Percentiles rank a stretch among this genome's conserved stretches.
Conservation (phyloP, 768 basidiomycete genomes). For the Kwoniella europaea region DNA sequence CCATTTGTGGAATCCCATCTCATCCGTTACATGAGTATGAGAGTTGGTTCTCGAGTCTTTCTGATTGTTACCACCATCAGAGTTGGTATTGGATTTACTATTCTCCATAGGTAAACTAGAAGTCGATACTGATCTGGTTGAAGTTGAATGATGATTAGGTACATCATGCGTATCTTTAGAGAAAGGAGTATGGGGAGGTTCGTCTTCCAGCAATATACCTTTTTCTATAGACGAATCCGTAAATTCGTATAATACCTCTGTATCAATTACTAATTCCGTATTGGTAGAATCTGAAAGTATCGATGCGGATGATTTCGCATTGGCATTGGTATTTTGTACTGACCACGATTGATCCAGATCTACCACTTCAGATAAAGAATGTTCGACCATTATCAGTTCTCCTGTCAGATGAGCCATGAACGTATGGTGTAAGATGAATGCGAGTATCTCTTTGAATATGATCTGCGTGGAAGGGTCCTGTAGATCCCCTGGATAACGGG, state of each 20-base stretch:
- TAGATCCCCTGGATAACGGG: conserved; percentile 54
- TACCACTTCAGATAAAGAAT: conserved; percentile 26
- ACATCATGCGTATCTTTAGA: conserved; percentile 4
- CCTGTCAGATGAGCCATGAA: conserved; percentile 50
- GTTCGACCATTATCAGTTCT: conserved; percentile 46
- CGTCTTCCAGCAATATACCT: conserved; percentile 11
- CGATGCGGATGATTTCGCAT: background rate
- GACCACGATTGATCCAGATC: conserved; percentile 55
- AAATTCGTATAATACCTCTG: conserved; percentile 30
- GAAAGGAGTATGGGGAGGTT: conserved; percentile 10
- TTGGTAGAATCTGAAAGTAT: conserved; percentile 3
- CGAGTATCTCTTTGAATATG: conserved; percentile 37
- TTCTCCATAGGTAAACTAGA: conserved; percentile 16
- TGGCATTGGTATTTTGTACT: conserved; percentile 5
- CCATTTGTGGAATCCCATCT: conserved; percentile 10
- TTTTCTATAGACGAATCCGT: conserved; percentile 17
- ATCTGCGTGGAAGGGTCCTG: conserved; percentile 24
- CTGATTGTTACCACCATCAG: background rate
- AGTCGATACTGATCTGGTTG: conserved; percentile 13
- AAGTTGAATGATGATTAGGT: background rate
- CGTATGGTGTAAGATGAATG: conserved; percentile 32
- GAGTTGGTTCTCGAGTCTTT: background rate
- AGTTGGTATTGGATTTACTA: background rate
- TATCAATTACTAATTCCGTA: conserved; percentile 27
- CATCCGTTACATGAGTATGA: background rate